Base-by-base conservation (phyloP, 2,329 filamentous ascomycete genomes). In the Neofusicoccum cordaticola region DNA sequence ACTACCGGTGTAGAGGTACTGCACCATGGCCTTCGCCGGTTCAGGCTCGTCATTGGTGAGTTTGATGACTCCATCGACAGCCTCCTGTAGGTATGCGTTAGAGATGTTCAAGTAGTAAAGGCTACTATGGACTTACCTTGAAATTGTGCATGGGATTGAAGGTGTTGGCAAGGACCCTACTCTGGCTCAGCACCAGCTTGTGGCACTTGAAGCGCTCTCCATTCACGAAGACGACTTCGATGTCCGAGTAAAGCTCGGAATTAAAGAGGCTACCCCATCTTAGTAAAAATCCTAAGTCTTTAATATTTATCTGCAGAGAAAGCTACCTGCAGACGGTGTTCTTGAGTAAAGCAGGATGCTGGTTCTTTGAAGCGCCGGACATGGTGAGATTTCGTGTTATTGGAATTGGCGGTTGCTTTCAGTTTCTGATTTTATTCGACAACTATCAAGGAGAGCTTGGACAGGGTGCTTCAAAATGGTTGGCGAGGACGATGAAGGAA, bases 1-100 rank as follows among this genome's bases (percentile, higher is more conserved):
- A 1, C 22, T 67, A 67, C 70, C 5, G 11, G 31, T 53, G 35
- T 67, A 63, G 9, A 65, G 27, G 57, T 37, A 65, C 11, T 60
- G 11, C 6, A 67, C 4, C 63, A 65, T 63, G n/a, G 65, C 57
- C 6, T 58, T 17, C 7, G 63, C 57, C 5, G 34, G 27, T 13
- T 37, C n/a, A 4, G 63, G 50, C 8, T 52, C 47, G n/a, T 31
- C 45, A 1, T 27, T 11, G 0, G 13, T 8, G 8, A 58, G 42
- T 11, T 41, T 17, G 17, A 62, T 39, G 22, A 51, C 13, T 8
- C 19, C 42, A 2, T 19, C 22, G 8, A 17, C 2, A 17, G 51
- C 44, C 15, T 48, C 51, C 62, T 63, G 19, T 4, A 22, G 2
- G 2, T 15, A 6, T 31, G 3, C 6, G 27, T 31, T 31, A 31